Evolutionary conservation across 805 yeast genomes (phyloP).

Genomic region (Brettanomyces bruxellensis): DNA sequence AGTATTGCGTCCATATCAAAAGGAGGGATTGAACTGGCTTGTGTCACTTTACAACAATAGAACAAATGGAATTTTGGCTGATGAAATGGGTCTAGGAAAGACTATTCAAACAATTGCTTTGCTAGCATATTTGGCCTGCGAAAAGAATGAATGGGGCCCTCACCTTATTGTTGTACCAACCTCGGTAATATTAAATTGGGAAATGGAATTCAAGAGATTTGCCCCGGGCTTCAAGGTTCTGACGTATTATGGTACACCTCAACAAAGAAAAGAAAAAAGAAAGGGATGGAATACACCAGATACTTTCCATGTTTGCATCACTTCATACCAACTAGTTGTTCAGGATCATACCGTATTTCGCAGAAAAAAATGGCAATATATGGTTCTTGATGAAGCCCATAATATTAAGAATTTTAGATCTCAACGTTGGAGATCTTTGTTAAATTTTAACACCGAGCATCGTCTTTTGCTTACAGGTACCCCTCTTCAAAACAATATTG

Average conservation of each 20-base stretch:
- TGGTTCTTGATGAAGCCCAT: conserved; percentile 98
- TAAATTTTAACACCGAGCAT: conserved; percentile 88
- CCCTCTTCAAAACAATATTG: conserved; percentile 88
- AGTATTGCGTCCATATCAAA: conserved; percentile 80
- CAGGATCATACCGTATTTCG: conserved; percentile 94
- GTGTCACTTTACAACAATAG: conserved; percentile 87
- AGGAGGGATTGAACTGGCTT: conserved; percentile 94
- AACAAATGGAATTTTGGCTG: conserved; percentile 95
- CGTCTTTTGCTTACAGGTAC: conserved; percentile 91
- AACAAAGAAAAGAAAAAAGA: conserved; percentile 90
- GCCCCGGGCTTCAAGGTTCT: conserved; percentile 96
- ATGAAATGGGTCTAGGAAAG: conserved; percentile 98
- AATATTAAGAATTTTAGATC: conserved; percentile 94
- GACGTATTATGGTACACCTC: conserved; percentile 95
- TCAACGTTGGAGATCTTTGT: conserved; percentile 91
- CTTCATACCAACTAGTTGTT: conserved; percentile 94
- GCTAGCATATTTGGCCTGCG: conserved; percentile 83
- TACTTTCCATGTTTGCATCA: conserved; percentile 92
- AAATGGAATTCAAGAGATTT: conserved; percentile 96
- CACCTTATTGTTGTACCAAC: conserved; percentile 96
- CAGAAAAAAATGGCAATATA: conserved; percentile 88
- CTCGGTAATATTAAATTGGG: conserved; percentile 96
- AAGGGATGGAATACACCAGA: conserved; percentile 97
- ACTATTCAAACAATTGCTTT: conserved; percentile 93
- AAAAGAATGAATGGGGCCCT: conserved; percentile 95